Conservation (phyloP, 2,329 filamentous ascomycete genomes). For the Sporothrix pallida region DNA sequence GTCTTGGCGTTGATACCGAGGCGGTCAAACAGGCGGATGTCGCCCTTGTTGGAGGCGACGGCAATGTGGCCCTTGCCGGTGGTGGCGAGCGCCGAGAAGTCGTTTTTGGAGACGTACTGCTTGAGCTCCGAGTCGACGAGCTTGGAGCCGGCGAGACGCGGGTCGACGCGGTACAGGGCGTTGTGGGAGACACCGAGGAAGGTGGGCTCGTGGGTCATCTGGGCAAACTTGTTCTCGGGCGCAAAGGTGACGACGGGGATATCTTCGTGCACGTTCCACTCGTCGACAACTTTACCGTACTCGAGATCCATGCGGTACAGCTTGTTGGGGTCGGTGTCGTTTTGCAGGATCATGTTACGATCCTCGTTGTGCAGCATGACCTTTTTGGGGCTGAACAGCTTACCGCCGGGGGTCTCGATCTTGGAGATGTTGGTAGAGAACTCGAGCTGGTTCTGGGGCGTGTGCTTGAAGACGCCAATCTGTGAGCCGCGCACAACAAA, state of each 20-base stretch:
- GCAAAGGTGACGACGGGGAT: conserved; percentile 91
- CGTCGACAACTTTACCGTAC: conserved; percentile 96
- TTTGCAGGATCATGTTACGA: conserved; percentile 86
- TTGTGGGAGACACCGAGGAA: conserved; percentile 94
- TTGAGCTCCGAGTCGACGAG: conserved; percentile 92
- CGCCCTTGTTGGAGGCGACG: conserved; percentile 96
- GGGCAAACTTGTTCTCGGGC: conserved; percentile 96
- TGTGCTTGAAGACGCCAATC: conserved; percentile 99
- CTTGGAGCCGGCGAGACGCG: conserved; percentile 87
- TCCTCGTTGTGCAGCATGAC: conserved; percentile 95
- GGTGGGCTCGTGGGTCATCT: conserved; percentile 94
- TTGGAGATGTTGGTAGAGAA: conserved; percentile 98
- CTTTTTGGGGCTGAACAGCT: conserved; percentile 91
- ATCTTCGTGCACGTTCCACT: conserved; percentile 98
- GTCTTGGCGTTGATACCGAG: conserved; percentile 98
- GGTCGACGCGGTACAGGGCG: conserved; percentile 90
- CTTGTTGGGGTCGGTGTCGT: conserved; percentile 81
- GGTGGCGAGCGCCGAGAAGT: conserved; percentile 91
- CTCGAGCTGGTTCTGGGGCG: conserved; percentile 86
- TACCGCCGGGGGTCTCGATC: conserved; percentile 85
- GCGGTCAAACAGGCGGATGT: conserved; percentile 93
- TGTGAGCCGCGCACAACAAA: conserved; percentile 97
- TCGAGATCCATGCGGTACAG: conserved; percentile 98
- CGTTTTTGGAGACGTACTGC: conserved; percentile 96
- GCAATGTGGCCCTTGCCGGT: conserved; percentile 97